These are phyloP conservation scores for Aquanectria penicillioides DNA, from an alignment of 2,329 filamentous ascomycete genomes.

Conservation along the genomic window DNA sequence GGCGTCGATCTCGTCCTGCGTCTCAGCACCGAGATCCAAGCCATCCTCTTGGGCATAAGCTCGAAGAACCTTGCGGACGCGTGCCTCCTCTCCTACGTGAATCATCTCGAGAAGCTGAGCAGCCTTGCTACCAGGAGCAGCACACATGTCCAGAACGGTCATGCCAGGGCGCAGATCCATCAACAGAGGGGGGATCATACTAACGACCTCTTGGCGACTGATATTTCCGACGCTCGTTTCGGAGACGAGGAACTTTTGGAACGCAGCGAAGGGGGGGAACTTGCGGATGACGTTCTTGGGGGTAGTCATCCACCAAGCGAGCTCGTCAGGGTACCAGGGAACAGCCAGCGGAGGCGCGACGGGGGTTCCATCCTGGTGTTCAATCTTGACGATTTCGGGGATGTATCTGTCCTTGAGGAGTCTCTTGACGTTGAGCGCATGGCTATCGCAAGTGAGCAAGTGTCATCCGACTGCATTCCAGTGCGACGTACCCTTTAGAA, in stretches of 20 bases:
- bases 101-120: conserved; percentile 95
- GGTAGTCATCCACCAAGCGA: conserved; percentile 98
- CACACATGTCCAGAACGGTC: conserved; percentile 94
- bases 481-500: conserved; percentile 77
- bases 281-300: conserved; percentile 95
- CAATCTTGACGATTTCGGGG: conserved; percentile 86
- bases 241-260: conserved; percentile 97
- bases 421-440: conserved; percentile 91
- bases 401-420: conserved; percentile 90
- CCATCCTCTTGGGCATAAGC: conserved; percentile 70
- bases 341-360: conserved; percentile 87
- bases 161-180: conserved; percentile 93
- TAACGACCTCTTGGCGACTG: conserved; percentile 95
- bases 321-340: conserved; percentile 91
- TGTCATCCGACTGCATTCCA: conserved; percentile 15
- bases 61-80: conserved; percentile 77
- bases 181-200: conserved; percentile 96
- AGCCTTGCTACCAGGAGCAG: conserved; percentile 96
- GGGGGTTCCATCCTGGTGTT: conserved; percentile 80
- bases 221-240: conserved; percentile 98
- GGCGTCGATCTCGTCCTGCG: conserved; percentile 57
- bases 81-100: conserved; percentile 89
- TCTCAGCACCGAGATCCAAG: conserved; percentile 60
- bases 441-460: conserved; percentile 58
- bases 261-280: conserved; percentile 91